A percentile compares a stretch with the other conserved stretches of the same genome.
These are phyloP conservation scores for Aspergillus carbonarius DNA, from an alignment of 2,329 filamentous ascomycete species.

Conservation along the genomic window DNA sequence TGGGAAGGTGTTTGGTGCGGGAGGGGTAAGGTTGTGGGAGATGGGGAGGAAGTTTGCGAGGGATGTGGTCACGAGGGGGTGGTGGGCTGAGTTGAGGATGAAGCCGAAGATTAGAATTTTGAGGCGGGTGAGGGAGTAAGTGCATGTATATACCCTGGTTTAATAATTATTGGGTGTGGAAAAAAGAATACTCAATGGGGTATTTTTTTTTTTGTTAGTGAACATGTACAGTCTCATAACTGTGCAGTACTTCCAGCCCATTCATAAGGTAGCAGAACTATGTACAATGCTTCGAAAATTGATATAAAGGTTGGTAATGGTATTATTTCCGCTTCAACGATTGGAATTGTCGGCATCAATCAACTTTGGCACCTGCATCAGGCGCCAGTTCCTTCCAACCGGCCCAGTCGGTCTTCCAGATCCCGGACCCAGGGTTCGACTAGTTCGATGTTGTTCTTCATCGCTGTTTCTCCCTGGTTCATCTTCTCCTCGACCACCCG, in stretches of 20 bases:
- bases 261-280: too few relatives aligned
- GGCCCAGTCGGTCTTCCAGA: conserved; percentile 73
- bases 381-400: conserved; percentile 45
- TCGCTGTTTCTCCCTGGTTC: conserved; percentile 64
- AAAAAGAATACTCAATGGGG: too few relatives aligned
- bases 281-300: too few relatives aligned
- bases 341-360: not conserved
- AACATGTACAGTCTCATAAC: too few relatives aligned
- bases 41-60: conserved; percentile 25
- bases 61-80: conserved; percentile 44
- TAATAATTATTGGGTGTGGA: not conserved
- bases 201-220: too few relatives aligned
- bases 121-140: conserved; percentile 13
- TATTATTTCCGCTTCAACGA: too few relatives aligned
- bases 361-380: not conserved
- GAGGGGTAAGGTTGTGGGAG: conserved; percentile 30
- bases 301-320: too few relatives aligned
- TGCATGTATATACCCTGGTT: not conserved
- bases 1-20: conserved; percentile 34
- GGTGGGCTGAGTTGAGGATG: conserved; percentile 57
- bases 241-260: too few relatives aligned
- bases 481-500: conserved; percentile 76
- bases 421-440: conserved; percentile 88
- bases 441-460: conserved; percentile 77
- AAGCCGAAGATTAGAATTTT: conserved; percentile 56